phyloP scores from a whole-genome alignment of 2,329 filamentous ascomycete species.

The Botrytis byssoidea region DNA sequence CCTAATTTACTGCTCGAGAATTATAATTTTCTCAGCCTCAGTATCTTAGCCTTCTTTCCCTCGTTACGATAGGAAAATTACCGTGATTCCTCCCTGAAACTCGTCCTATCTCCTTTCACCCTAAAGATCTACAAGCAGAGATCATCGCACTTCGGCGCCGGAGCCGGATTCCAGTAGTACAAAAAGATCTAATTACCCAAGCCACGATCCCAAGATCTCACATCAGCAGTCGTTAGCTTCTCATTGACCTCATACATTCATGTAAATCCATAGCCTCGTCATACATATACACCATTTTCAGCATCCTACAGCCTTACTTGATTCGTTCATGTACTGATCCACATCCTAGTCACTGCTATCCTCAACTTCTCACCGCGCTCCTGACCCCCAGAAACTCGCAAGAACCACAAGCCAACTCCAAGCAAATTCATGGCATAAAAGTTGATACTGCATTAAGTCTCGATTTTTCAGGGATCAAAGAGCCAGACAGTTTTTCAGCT shows the following conservation, averaged over 20 bases:
- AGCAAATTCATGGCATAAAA: not conserved
- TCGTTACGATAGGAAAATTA: not conserved
- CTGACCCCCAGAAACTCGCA: not conserved
- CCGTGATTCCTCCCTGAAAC: not conserved
- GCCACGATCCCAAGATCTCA: not conserved
- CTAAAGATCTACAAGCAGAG: not conserved
- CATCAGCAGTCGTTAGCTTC: not conserved
- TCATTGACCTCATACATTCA: not conserved
- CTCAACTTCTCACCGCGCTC: not conserved
- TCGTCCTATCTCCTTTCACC: not conserved
- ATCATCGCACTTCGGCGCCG: not conserved
- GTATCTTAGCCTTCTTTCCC: not conserved
- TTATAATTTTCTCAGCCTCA: not conserved
- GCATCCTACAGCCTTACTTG: not conserved
- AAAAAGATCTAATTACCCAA: not conserved
- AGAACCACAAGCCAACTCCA: not conserved
- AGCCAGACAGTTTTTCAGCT: not conserved
- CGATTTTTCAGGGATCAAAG: not conserved
- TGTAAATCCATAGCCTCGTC: not conserved
- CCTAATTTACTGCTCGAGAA: not conserved
- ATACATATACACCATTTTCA: not conserved
- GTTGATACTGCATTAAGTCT: not conserved
- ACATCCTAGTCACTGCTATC: not conserved
- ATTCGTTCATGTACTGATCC: fast-evolving
- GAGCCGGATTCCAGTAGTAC: not conserved